A percentile compares a stretch with the other conserved stretches of the same genome.
These are phyloP conservation scores for Pseudogymnoascus sp. DNA, from an alignment of 2,329 filamentous ascomycete genomes.

Conservation along the genomic window DNA sequence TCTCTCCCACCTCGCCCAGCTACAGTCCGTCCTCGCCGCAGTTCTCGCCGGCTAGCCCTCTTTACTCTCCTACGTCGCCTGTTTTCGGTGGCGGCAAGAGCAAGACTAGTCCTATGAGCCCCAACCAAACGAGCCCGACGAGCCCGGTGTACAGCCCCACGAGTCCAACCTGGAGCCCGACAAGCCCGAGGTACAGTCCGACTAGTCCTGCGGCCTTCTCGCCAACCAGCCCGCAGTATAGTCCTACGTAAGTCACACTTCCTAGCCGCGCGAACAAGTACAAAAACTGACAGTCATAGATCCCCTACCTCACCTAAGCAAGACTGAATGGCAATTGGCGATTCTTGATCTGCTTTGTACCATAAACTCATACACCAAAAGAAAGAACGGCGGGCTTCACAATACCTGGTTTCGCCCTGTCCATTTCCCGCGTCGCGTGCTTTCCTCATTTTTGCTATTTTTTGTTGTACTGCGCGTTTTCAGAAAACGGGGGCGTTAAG, in stretches of 20 bases:
- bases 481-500: slow-evolving; percentile 4
- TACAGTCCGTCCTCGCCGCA: slow-evolving; percentile 25
- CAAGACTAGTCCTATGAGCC: slow-evolving; percentile 11
- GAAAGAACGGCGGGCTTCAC: not conserved
- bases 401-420: not conserved
- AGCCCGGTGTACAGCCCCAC: slow-evolving; percentile 22
- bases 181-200: slow-evolving; percentile 25
- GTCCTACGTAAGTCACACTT: slow-evolving; percentile 35
- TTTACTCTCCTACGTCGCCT: slow-evolving; percentile 23
- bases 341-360: slow-evolving; percentile 9
- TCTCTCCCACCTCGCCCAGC: slow-evolving; percentile 40
- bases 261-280: not conserved
- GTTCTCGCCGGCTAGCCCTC: slow-evolving; percentile 19
- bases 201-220: slow-evolving; percentile 21
- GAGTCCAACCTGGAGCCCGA: slow-evolving; percentile 18
- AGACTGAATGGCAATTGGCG: slow-evolving; percentile 22
- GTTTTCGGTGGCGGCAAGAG: slow-evolving; percentile 14
- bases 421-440: not conserved
- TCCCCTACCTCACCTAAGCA: slow-evolving; percentile 34
- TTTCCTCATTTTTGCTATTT: slow-evolving; percentile 1
- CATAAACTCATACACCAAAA: slow-evolving; percentile 2
- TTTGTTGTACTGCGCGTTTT: not conserved
- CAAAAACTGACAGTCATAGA: slow-evolving; percentile 17
- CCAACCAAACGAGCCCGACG: slow-evolving; percentile 13
- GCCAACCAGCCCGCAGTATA: slow-evolving; percentile 70